These are phyloP conservation scores for Fraxinus nigra DNA, from an alignment of 305 asterid species.

Conservation along the genomic window DNA sequence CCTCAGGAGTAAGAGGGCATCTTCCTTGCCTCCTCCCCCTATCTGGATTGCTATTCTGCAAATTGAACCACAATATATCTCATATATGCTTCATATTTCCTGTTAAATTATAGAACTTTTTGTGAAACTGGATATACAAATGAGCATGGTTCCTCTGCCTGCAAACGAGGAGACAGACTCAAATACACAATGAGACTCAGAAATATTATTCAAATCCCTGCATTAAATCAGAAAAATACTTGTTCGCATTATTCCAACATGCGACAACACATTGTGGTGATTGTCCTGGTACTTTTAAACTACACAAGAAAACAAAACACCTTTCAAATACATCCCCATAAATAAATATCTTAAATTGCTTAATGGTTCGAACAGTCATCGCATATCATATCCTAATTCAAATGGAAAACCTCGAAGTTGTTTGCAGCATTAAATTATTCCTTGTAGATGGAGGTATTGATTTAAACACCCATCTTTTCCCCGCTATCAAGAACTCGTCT, in stretches of 20 bases:
- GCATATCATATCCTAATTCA: neutral
- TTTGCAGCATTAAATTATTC: neutral
- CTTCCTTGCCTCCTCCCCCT: conserved; percentile 92
- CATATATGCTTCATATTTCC: conserved; percentile 11
- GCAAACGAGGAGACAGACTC: neutral
- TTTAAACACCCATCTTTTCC: neutral
- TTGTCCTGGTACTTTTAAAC: conserved; percentile 7
- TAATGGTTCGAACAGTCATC: conserved; percentile 10
- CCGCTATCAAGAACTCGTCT: neutral
- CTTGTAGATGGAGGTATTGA: neutral
- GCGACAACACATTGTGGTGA: neutral
- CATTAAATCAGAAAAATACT: neutral
- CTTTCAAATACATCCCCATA: neutral
- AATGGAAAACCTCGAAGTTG: neutral
- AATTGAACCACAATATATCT: conserved; percentile 23
- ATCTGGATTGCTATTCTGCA: conserved; percentile 83
- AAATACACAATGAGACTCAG: neutral
- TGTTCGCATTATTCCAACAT: neutral
- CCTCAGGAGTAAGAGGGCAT: conserved; percentile 96
- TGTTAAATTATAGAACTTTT: neutral
- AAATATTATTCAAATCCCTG: neutral
- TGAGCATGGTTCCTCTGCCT: conserved; percentile 4
- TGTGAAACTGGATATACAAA: neutral
- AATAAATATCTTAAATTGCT: conserved; percentile 3
- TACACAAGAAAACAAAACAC: neutral